Evolutionary conservation across 1,284 basidiomycete genomes (phyloP).

Genomic region (Gomphus bonarii): DNA sequence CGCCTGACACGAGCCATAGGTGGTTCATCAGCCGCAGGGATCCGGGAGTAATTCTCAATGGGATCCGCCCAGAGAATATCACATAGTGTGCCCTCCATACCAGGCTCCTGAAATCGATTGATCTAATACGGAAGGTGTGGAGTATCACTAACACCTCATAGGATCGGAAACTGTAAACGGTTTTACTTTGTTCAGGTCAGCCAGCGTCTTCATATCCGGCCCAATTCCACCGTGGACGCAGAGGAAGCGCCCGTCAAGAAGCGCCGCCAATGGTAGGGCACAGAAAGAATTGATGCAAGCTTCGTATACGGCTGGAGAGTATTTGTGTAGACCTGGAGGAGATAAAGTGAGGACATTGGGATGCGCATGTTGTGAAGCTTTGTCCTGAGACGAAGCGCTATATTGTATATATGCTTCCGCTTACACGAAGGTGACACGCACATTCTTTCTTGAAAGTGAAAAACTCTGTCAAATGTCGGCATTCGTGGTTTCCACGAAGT

Average conservation of each 20-base stretch:
- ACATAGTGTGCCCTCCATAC: constrained; percentile 86
- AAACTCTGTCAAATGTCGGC: constrained; percentile 91
- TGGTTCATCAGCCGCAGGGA: constrained; percentile 2
- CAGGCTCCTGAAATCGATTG: constrained; percentile 91
- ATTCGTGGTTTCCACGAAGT: constrained; percentile 96
- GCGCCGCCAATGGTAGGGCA: constrained; percentile 82
- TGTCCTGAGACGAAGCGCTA: background rate
- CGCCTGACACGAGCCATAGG: constrained; percentile 1
- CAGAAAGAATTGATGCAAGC: constrained; percentile 89
- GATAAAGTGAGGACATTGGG: background rate
- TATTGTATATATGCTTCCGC: background rate
- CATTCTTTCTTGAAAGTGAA: constrained; percentile 97
- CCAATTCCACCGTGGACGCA: constrained; percentile 97
- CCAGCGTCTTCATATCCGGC: constrained; percentile 76
- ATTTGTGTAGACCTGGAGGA: constrained; percentile 79
- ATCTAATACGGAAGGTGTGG: constrained; percentile 37
- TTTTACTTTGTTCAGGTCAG: constrained; percentile 69
- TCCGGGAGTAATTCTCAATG: constrained; percentile 49
- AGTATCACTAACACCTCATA: background rate
- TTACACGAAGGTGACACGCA: constrained; percentile 23
- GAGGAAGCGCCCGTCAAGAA: constrained; percentile 96
- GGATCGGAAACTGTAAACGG: background rate
- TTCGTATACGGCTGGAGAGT: constrained; percentile 79
- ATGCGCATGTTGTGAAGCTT: background rate
- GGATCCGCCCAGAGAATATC: constrained; percentile 95